Base-by-base conservation (phyloP, 768 basidiomycete species). In the Boletus coccyginus region DNA sequence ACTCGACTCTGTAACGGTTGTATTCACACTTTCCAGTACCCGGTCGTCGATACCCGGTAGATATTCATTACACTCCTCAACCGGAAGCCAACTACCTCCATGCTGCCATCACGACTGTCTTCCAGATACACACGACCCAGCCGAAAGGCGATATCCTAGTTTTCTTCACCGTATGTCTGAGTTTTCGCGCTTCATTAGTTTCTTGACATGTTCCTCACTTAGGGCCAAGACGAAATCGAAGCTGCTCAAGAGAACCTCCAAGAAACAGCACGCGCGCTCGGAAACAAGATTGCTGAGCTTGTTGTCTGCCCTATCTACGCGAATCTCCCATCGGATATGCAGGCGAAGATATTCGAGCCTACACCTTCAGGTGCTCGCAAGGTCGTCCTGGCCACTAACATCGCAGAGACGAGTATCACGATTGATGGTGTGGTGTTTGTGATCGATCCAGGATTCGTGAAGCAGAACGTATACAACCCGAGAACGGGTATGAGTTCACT, bases 371-470 rank as follows among this genome's bases (percentile, higher is more conserved):
- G 94, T 19, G 92, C 97, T 29, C 81, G 97, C 55, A 99, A 99
- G 75, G 95, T 99, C 46, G 97, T 99, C 19, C 78, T 99, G 31
- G 97, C 97, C 4, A 99, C 97, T 21, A 99, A 99, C 68, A 98
- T 99, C 61, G 97, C 97, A n/a, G 97, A 99, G 74, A 99, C 97
- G 5, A 95, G 93, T 7, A 99, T 99, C 70, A 99, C 97, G 9
- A 99, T 99, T 62, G 97, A 98, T 52, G 97, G 97, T 31, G 97
- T 99, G 7, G 96, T 98, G 3, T 99, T 97, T 70, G 97, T 99
- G 40, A 98, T 99, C 61, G 97, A 99, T 70, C 97, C 97, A 3
- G 97, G 97, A 13, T 98, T 98, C 66, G 96, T 98, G 63, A 99
- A 99, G 77, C 97, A 99, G 70, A 98, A 99, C 71, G 90, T 94